A percentile compares a stretch with the other conserved stretches of the same genome.
phyloP scores from a whole-genome alignment of 495 filamentous ascomycete species.

The Podospora australis region DNA sequence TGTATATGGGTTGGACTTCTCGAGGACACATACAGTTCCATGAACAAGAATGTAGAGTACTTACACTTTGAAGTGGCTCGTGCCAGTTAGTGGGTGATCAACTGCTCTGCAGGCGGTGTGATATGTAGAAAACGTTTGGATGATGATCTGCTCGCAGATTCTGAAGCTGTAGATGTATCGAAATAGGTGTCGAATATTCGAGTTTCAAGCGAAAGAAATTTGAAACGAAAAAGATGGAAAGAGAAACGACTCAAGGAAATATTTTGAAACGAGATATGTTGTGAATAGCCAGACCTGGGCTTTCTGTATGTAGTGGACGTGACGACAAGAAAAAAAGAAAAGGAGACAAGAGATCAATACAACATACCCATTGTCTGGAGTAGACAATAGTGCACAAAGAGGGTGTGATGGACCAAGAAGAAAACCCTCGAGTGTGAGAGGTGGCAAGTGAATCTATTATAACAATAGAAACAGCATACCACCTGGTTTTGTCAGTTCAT shows the following conservation, averaged over 20 bases:
- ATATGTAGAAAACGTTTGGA: background rate
- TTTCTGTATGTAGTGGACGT: too few species aligned
- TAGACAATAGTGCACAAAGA: slow-evolving; percentile 11
- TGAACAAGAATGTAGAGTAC: too few species aligned
- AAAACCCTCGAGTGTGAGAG: background rate
- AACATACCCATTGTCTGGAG: slow-evolving; percentile 10
- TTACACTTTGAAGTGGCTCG: background rate
- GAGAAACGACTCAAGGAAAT: slow-evolving; percentile 1
- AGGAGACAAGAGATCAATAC: slow-evolving; percentile 14
- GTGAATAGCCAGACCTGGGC: slow-evolving; percentile 8
- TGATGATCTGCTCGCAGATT: slow-evolving; percentile 7
- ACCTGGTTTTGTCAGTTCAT: background rate
- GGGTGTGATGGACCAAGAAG: background rate
- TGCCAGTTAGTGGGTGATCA: background rate
- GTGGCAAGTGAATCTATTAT: slow-evolving; percentile 11
- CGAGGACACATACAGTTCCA: too few species aligned
- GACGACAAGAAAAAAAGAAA: slow-evolving; percentile 7
- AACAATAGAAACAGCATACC: slow-evolving; percentile 11
- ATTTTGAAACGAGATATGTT: background rate
- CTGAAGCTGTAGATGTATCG: background rate
- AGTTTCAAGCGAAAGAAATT: background rate
- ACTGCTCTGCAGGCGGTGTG: background rate
- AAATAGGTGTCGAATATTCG: too few species aligned
- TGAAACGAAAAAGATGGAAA: slow-evolving; percentile 1
- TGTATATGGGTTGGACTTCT: background rate